Evolutionary conservation across 129 eudicot genomes (phyloP).

Genomic region (Gnaphalium uliginosum): DNA sequence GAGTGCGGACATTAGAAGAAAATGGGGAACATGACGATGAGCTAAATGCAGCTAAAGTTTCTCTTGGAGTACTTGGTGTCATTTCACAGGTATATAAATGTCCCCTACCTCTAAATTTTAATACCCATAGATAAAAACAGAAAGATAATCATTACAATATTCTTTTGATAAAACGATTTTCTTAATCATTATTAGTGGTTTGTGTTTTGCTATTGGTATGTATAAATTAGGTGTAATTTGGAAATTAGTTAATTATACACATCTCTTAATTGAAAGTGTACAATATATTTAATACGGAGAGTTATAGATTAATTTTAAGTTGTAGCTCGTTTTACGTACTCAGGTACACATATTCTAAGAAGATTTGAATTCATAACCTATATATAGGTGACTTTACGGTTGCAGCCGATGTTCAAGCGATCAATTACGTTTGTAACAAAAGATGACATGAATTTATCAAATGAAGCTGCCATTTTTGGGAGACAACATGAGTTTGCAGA

Average conservation of each 20-base stretch:
- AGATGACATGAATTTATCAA: slow-evolving; percentile 53
- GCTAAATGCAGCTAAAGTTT: slow-evolving; percentile 72
- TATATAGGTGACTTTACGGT: slow-evolving; percentile 58
- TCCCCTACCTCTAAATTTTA: too few relatives aligned
- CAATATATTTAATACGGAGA: too few relatives aligned
- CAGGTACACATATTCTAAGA: not conserved
- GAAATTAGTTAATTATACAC: too few relatives aligned
- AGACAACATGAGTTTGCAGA: slow-evolving; percentile 60
- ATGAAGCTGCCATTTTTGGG: slow-evolving; percentile 52
- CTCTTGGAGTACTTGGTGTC: slow-evolving; percentile 93
- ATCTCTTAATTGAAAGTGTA: too few relatives aligned
- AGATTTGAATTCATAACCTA: not conserved
- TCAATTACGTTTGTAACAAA: slow-evolving; percentile 47
- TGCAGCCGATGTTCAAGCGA: slow-evolving; percentile 76
- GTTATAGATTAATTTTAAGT: too few relatives aligned
- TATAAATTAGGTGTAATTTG: too few relatives aligned
- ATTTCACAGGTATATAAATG: slow-evolving; percentile 56
- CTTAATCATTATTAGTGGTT: too few relatives aligned
- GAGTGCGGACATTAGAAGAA: slow-evolving; percentile 42
- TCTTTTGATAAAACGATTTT: too few relatives aligned
- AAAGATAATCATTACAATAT: too few relatives aligned
- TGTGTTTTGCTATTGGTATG: too few relatives aligned
- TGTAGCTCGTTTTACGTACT: not conserved
- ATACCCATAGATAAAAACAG: too few relatives aligned
- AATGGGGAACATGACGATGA: slow-evolving; percentile 31